These are phyloP conservation scores for Naganishia albida DNA, from an alignment of 1,284 basidiomycete genomes.

Conservation along the genomic window DNA sequence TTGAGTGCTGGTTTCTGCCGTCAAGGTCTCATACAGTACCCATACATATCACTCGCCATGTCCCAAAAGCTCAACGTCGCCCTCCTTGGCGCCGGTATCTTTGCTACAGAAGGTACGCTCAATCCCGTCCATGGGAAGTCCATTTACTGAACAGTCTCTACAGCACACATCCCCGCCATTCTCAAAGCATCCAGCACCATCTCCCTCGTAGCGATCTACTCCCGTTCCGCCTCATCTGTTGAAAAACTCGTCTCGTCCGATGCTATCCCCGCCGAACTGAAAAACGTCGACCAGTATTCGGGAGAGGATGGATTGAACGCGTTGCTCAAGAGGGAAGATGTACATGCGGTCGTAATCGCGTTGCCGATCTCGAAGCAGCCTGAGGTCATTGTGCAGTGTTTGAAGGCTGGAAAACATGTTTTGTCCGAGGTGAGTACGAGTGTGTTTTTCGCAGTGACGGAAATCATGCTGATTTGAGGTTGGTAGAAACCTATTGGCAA, in stretches of 20 bases:
- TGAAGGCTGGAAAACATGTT: conserved; percentile 74
- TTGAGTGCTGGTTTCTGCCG: too few relatives aligned
- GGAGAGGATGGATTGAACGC: conserved; percentile 62
- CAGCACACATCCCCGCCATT: conserved; percentile 71
- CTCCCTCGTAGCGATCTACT: conserved; percentile 70
- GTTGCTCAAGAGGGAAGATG: conserved; percentile 66
- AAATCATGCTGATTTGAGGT: neutral
- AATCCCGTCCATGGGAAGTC: neutral
- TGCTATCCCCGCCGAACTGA: conserved; percentile 35
- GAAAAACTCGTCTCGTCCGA: conserved; percentile 54
- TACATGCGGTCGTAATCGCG: conserved; percentile 70
- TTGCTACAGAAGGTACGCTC: conserved; percentile 39
- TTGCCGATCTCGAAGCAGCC: conserved; percentile 77
- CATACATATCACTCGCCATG: neutral
- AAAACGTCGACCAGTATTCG: conserved; percentile 61
- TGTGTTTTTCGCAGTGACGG: neutral
- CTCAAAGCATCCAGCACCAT: conserved; percentile 57
- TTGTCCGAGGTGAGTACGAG: conserved; percentile 56
- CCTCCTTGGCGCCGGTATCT: conserved; percentile 49
- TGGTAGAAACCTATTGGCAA: conserved; percentile 77
- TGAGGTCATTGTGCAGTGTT: conserved; percentile 61
- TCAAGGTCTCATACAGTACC: neutral
- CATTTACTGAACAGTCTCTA: conserved; percentile 10
- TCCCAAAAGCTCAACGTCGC: conserved; percentile 38
- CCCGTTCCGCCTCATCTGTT: conserved; percentile 68